These are phyloP conservation scores for Anacardium occidentale DNA, from an alignment of 345 rosid species.

Conservation along the genomic window DNA sequence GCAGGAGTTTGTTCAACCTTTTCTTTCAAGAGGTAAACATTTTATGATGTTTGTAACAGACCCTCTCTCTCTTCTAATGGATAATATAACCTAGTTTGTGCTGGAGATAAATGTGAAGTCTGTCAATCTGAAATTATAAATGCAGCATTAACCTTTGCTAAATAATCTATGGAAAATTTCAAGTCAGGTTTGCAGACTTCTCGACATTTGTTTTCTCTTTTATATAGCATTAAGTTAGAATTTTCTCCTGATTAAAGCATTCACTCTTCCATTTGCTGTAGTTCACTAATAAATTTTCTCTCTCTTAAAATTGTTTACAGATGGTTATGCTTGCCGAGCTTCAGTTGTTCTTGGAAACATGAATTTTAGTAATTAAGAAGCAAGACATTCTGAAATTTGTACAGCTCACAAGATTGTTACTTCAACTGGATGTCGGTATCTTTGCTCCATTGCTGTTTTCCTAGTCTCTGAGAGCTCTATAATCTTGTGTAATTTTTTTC, in stretches of 20 bases:
- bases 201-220: not conserved
- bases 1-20: constrained; percentile 4
- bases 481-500: not conserved
- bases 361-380: constrained; percentile 12
- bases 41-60: not conserved
- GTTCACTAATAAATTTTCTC: not conserved
- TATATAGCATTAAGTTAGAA: not conserved
- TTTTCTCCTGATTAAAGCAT: no score
- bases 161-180: not conserved
- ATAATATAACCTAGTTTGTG: no score
- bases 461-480: not conserved
- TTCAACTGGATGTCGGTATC: no score
- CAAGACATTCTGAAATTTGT: not conserved
- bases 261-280: not conserved
- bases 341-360: constrained; percentile 8
- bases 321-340: constrained; percentile 27
- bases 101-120: not conserved
- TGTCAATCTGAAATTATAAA: not conserved
- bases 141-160: not conserved
- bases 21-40: constrained; percentile 10
- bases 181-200: not conserved
- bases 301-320: not conserved
- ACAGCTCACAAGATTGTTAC: not conserved
- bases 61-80: not conserved
- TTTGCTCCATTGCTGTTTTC: no score